These are phyloP conservation scores for Medicago arabica DNA, from an alignment of 306 rosid genomes.

Conservation along the genomic window DNA sequence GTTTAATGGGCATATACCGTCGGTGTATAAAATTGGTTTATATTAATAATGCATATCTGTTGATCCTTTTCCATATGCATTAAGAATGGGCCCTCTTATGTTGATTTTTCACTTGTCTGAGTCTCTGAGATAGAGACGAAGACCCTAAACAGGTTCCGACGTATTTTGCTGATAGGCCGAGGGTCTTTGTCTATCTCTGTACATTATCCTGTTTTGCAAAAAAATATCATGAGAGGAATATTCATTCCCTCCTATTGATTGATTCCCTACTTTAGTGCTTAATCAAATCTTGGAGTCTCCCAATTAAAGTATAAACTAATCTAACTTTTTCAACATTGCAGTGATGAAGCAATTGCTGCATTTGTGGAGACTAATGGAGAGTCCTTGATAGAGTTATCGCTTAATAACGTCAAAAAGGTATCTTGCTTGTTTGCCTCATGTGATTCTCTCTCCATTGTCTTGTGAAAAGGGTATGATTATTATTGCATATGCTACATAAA, in stretches of 20 bases:
- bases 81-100: background rate
- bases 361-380: constrained; percentile 75
- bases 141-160: background rate
- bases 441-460: constrained; percentile 15
- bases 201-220: background rate
- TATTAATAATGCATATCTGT: background rate
- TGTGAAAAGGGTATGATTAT: background rate
- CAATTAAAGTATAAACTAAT: constrained; percentile 24
- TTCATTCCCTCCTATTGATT: constrained; percentile 8
- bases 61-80: background rate
- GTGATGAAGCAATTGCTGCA: constrained; percentile 92
- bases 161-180: constrained; percentile 1
- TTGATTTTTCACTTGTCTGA: background rate
- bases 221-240: background rate
- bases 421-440: constrained; percentile 8
- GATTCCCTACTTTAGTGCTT: constrained; percentile 24
- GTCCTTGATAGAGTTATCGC: constrained; percentile 67
- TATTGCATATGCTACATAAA: no score
- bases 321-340: constrained; percentile 40
- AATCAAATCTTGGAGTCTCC: background rate
- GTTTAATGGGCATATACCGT: background rate
- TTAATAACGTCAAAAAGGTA: constrained; percentile 80
- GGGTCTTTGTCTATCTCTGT: constrained; percentile 11
- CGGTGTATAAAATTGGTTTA: background rate
- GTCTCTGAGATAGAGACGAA: background rate